These are phyloP conservation scores for Microsporum ferrugineum DNA, from an alignment of 2,329 filamentous ascomycete species.

Conservation along the genomic window DNA sequence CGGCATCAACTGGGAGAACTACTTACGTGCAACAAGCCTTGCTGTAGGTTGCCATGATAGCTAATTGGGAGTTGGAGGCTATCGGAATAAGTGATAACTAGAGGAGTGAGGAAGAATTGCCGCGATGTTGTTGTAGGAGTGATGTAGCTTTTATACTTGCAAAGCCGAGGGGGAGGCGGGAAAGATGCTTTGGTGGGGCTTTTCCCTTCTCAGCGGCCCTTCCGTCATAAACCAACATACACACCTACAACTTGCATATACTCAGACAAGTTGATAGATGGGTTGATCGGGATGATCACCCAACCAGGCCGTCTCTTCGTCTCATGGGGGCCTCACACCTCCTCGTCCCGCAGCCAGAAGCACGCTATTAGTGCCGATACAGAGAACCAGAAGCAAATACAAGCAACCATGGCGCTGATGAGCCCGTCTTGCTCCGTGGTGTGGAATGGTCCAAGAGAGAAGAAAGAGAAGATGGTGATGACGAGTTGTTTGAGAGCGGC, in stretches of 20 bases:
- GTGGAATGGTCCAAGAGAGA: not conserved
- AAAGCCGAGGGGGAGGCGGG: not conserved
- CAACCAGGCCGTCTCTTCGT: not conserved
- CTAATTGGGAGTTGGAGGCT: not conserved
- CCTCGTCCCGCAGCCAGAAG: not conserved
- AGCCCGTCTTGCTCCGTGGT: not conserved
- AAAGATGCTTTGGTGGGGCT: not conserved
- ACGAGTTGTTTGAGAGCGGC: not conserved
- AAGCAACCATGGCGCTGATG: not conserved
- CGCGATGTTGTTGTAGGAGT: not conserved
- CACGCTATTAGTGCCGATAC: not conserved
- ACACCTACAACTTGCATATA: too few relatives aligned
- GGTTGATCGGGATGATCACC: not conserved
- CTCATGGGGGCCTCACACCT: not conserved
- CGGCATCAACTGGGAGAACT: not conserved
- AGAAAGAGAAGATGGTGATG: not conserved
- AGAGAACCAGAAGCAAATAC: not conserved
- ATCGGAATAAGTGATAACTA: not conserved
- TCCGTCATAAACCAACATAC: not conserved
- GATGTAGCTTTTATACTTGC: not conserved
- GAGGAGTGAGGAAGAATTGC: not conserved
- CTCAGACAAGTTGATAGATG: not conserved
- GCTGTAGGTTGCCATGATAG: constrained; percentile 31
- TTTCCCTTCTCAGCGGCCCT: not conserved
- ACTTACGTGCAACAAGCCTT: constrained; percentile 37